Evolutionary conservation across 2,329 filamentous ascomycete species (phyloP), one percentile per base, ranked within the genome.

Genomic region (Phialemoniopsis sp.): DNA sequence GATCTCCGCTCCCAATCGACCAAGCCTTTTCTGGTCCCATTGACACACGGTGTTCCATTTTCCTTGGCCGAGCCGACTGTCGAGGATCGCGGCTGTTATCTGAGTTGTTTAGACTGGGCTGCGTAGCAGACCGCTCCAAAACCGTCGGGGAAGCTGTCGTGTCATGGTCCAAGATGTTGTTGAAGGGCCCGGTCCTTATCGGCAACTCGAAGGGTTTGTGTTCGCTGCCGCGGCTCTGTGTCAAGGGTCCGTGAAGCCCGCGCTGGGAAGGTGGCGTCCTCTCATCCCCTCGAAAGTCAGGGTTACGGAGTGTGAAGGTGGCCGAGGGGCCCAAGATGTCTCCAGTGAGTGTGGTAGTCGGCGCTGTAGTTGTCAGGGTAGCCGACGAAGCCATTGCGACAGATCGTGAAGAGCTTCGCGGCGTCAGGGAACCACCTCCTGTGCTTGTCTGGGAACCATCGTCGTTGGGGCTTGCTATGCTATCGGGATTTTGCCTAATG

Each of bases 1-100:
- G 57, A 38, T 73, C 68, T 8, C 63, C 68, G 16, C 72, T 67
- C 4, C 75, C 76, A 54, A 83, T 82, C 15, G 78, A 82, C 79
- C 78, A 82, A 14, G 70, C 75, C 54, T 80, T 82, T 53, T 82
- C 78, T 1, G 73, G 62, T 0, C 60, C 70, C 44, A 63, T 58
- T 14, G 65, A 64, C 12, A 65, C 43, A 9, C 67, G 62, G 36
- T 70, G 64, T 4, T 73, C 67, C 10, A 58, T 52, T 44, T 57
- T 64, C 55, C 60, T 63, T 40, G 59, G 55, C 29, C 61, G 58
- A 34, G 5, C 17, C n/a, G n/a, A n/a, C 7, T 13, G 26, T 16
- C 35, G 35, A 10, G 28, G 8, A 12, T 37, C 35, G 26, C 16
- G 26, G 16, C n/a, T 17, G 5, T 14, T 16, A 29, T 31, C 21